Evolutionary conservation across 106 monocot genomes (phyloP).

Genomic region (Dendrobium huoshanense): DNA sequence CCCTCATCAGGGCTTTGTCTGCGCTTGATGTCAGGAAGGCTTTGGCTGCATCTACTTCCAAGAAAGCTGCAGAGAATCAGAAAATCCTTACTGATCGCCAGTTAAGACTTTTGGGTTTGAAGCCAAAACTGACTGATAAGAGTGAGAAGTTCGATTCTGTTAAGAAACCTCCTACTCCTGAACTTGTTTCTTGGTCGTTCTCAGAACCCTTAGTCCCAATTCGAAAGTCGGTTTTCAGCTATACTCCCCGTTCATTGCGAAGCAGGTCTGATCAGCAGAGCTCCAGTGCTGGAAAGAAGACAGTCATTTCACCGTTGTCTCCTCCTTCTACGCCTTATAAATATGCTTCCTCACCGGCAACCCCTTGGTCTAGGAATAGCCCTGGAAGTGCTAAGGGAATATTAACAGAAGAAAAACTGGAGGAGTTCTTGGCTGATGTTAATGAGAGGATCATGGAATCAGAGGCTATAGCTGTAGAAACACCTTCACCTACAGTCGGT

Average conservation of each 20-base stretch:
- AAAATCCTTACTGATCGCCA: conserved; percentile 47
- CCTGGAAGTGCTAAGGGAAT: conserved; percentile 74
- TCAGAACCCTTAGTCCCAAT: conserved; percentile 69
- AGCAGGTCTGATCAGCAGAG: conserved; percentile 27
- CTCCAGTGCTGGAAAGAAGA: conserved; percentile 29
- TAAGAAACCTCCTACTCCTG: conserved; percentile 38
- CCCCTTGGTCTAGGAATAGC: conserved; percentile 64
- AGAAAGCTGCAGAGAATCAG: conserved; percentile 19
- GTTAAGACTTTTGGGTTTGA: conserved; percentile 48
- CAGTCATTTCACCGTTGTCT: conserved; percentile 15
- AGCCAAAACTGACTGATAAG: conserved; percentile 19
- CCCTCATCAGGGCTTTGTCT: conserved; percentile 35
- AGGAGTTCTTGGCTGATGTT: conserved; percentile 70
- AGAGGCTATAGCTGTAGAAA: conserved; percentile 20
- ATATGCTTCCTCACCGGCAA: conserved; percentile 34
- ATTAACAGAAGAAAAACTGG: conserved; percentile 65
- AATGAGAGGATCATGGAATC: conserved; percentile 60
- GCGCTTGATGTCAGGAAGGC: conserved; percentile 24
- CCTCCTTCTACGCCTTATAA: conserved; percentile 27
- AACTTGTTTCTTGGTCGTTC: conserved; percentile 6
- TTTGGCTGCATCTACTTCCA: conserved; percentile 3
- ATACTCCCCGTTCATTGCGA: conserved; percentile 37
- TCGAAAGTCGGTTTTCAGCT: conserved; percentile 38
- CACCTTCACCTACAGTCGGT: conserved; percentile 40
- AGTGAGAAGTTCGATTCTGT: conserved; percentile 7